Conservation (phyloP, 2,329 filamentous ascomycete species). For the Colletotrichum karsti region DNA sequence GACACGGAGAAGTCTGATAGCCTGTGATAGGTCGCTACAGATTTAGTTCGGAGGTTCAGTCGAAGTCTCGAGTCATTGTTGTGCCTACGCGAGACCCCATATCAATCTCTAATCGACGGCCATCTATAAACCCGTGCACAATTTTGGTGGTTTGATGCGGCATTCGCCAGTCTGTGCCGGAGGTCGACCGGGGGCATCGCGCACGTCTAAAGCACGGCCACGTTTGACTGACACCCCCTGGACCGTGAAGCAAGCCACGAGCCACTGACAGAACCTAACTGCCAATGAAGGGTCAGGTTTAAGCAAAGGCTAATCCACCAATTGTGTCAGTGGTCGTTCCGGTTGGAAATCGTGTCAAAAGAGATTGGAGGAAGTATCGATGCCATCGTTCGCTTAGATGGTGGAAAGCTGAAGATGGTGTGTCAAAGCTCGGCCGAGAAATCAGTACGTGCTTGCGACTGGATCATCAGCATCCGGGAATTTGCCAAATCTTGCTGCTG, state of each 20-base stretch:
- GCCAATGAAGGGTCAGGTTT: not conserved
- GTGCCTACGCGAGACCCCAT: not conserved
- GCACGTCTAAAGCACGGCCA: not conserved
- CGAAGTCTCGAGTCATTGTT: slow-evolving; percentile 9
- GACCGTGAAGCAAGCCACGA: not conserved
- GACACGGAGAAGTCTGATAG: not conserved
- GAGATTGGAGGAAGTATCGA: not conserved
- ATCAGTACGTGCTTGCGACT: too few species aligned
- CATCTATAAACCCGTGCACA: not conserved
- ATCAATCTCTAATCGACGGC: not conserved
- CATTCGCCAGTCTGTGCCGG: not conserved
- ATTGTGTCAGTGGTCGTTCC: not conserved
- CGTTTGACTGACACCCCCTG: not conserved
- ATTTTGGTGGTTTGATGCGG: slow-evolving; percentile 7
- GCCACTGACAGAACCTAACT: not conserved
- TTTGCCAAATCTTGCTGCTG: too few species aligned
- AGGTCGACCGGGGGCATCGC: not conserved
- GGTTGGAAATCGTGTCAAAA: not conserved
- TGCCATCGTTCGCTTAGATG: not conserved
- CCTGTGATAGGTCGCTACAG: slow-evolving; percentile 8
- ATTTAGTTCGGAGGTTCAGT: not conserved
- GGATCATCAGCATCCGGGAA: not conserved
- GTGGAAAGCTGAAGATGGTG: not conserved
- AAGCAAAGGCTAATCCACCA: not conserved
- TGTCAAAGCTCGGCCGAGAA: not conserved